Evolutionary conservation across 768 basidiomycete species (phyloP).

Genomic region (Lactarius psammicola): DNA sequence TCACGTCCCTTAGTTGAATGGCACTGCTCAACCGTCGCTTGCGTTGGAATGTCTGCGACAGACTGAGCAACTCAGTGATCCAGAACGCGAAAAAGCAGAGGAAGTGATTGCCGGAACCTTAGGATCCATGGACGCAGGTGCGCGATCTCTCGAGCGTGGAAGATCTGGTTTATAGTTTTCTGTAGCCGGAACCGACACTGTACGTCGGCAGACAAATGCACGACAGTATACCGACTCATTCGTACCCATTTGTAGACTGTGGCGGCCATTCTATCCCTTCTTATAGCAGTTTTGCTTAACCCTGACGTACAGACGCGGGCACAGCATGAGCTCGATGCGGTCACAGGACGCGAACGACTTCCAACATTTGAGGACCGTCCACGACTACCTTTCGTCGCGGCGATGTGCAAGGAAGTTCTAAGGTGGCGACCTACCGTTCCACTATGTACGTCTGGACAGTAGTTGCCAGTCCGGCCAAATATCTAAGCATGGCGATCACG

Average conservation of each 20-base stretch:
- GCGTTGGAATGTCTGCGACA: constrained; percentile 11
- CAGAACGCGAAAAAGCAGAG: constrained; percentile 11
- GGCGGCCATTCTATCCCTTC: too few relatives aligned
- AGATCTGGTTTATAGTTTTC: not conserved
- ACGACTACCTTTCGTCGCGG: constrained; percentile 7
- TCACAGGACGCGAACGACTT: not conserved
- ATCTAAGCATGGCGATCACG: too few relatives aligned
- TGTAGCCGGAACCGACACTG: constrained; percentile 13
- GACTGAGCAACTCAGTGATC: not conserved
- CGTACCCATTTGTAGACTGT: too few relatives aligned
- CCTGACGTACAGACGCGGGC: constrained; percentile 11
- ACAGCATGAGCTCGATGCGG: constrained; percentile 5
- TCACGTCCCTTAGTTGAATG: not conserved
- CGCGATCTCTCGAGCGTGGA: not conserved
- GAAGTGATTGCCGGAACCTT: not conserved
- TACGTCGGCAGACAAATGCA: not conserved
- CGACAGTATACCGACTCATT: too few relatives aligned
- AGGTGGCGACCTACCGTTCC: constrained; percentile 3
- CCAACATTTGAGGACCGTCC: constrained; percentile 15
- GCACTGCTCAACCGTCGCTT: constrained; percentile 13
- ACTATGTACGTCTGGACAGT: not conserved
- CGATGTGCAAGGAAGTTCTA: constrained; percentile 8
- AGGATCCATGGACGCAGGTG: constrained; percentile 16
- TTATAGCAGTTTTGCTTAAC: not conserved
- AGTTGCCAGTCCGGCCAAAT: not conserved